Percentiles rank a stretch among this genome's conserved stretches.
These are phyloP conservation scores for Xylaria sp. DNA, from an alignment of 2,329 filamentous ascomycete genomes.

Conservation along the genomic window DNA sequence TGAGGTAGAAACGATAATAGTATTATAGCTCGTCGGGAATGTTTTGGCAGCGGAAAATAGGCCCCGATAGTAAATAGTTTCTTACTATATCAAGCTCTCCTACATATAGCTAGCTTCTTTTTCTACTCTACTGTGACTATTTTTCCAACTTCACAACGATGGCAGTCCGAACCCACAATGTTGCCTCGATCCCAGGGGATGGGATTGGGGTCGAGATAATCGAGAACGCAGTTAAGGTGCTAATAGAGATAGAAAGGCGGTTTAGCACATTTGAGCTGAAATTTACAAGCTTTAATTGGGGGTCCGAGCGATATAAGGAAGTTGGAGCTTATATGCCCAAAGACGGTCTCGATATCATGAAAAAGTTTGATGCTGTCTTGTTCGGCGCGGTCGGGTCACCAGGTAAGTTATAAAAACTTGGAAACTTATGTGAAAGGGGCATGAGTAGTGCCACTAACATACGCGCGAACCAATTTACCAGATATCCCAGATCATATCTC, in stretches of 20 bases:
- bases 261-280: background rate
- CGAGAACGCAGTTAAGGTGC: background rate
- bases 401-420: background rate
- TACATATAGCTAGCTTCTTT: background rate
- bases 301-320: background rate
- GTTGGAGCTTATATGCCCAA: background rate
- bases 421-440: background rate
- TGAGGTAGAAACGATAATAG: background rate
- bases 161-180: background rate
- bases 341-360: background rate
- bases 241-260: background rate
- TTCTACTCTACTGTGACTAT: background rate
- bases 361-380: background rate
- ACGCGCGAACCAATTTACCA: no score
- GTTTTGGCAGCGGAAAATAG: background rate
- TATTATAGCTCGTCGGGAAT: background rate
- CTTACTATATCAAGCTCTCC: background rate
- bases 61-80: background rate
- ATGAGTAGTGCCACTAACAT: no score
- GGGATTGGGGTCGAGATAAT: slow-evolving; percentile 1
- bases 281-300: background rate
- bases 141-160: background rate
- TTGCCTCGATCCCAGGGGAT: slow-evolving; percentile 3
- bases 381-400: slow-evolving; percentile 5
- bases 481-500: no score